Evolutionary conservation across 768 basidiomycete species (phyloP), one percentile per base, ranked within the genome.

Genomic region (Xanthoconium stramineum): DNA sequence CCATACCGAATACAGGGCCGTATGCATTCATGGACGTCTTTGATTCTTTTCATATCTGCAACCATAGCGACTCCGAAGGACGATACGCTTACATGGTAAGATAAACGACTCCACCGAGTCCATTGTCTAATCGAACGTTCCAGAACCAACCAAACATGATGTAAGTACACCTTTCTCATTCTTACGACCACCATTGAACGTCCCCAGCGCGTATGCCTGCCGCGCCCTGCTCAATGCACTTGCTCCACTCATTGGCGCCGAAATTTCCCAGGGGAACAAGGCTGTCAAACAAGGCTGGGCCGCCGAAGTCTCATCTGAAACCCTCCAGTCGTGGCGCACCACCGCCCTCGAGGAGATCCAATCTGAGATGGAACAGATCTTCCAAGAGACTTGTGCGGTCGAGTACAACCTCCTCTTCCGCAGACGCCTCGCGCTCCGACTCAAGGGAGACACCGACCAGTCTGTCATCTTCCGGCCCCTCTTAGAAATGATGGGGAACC

Each of bases 11-110:
- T 42, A 40, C 59, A 86, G 92, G 91, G 9, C 94, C 94, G 32
- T 97, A 88, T 61, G 90, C 92, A 0, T 95, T 93, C 74, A 97
- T 96, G 94, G 95, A 98, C 66, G 83, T 94, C 5, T 98, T 89
- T 63, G 87, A 96, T 61, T 69, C 83, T 0, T 74, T 76, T 50
- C 95, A 97, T 62, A 87, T 98, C 52, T 98, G 95, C 76, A 98
- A 95, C 63, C 93, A 95, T 69, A 83, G 83, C 2, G 94, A 97
- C 64, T 81, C 82, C 47, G 78, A 77, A 53, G 89, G 89, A 15
- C 79, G 91, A 43, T 94, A 94, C 63, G 79, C 89, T 2, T 94
- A 91, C 73, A 75, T 75, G 64, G 79, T 80, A 52, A 47, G 73
- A 53, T 36, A 20, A 28, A 50, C 10, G 35, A 54, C 24, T 12